Evolutionary conservation across 2,329 filamentous ascomycete species (phyloP).

Genomic region (Plenodomus biglobosus): DNA sequence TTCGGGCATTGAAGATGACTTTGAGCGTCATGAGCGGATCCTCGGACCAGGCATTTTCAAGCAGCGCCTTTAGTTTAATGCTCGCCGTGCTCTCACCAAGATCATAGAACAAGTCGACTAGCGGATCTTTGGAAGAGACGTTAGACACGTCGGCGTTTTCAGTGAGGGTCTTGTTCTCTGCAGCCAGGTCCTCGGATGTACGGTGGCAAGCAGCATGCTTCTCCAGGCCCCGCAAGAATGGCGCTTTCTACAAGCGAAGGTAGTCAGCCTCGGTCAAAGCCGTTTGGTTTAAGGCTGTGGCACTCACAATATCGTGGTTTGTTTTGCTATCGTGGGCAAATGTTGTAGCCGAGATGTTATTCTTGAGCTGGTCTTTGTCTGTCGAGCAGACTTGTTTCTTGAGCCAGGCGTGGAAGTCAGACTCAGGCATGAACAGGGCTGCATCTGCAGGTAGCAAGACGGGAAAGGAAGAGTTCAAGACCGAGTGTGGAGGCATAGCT

Average conservation of each 20-base stretch:
- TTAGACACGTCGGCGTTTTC: constrained; percentile 56
- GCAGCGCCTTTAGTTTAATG: constrained; percentile 45
- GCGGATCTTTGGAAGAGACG: constrained; percentile 48
- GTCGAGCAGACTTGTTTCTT: constrained; percentile 7
- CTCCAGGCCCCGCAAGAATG: constrained; percentile 24
- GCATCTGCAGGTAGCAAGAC: constrained; percentile 23
- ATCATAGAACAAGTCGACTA: constrained; percentile 60
- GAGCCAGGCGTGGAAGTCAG: constrained; percentile 19
- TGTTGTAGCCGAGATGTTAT: constrained; percentile 3
- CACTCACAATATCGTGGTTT: constrained; percentile 5
- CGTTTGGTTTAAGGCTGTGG: constrained; percentile 10
- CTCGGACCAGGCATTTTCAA: constrained; percentile 54
- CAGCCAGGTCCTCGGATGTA: constrained; percentile 12
- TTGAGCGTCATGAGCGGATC: constrained; percentile 57
- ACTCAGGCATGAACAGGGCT: constrained; percentile 21
- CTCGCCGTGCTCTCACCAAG: constrained; percentile 49
- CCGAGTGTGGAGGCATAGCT: constrained; percentile 10
- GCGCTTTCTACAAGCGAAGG: constrained; percentile 15
- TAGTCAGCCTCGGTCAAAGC: constrained; percentile 12
- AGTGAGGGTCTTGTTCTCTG: constrained; percentile 54
- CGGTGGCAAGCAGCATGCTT: constrained; percentile 16
- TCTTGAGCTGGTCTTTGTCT: constrained; percentile 1
- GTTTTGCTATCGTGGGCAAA: not conserved
- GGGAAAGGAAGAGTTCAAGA: constrained; percentile 26
- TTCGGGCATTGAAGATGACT: constrained; percentile 62